Evolutionary conservation across 2,329 filamentous ascomycete species (phyloP), one percentile per base, ranked within the genome.

Genomic region (Neocatenulostroma microsporum): DNA sequence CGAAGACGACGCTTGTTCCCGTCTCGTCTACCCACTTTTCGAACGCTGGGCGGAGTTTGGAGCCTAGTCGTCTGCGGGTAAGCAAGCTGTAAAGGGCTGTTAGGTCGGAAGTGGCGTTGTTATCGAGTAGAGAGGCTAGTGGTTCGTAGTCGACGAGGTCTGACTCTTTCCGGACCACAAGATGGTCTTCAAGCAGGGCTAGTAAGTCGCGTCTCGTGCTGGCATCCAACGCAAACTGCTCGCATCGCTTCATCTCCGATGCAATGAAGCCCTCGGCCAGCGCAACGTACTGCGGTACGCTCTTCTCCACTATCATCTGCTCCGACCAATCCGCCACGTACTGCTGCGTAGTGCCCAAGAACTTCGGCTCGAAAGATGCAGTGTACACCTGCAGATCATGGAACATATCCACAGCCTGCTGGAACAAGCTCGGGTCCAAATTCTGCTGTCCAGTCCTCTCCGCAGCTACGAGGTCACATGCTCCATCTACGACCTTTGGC

Each of bases 311-410:
- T 39, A 78, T 80, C 52, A 79, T 74, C 8, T 75, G 69, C 37
- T 80, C 72, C 2, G 82, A 82, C 67, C 87, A 91, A 4, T 74
- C 67, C 17, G 65, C 55, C 46, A 91, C 80, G 52, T 82, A 95
- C 0, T 63, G 55, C 36, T 76, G 70, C 1, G 89, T 91, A 5
- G 73, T 61, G 7, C 69, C 63, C 36, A 94, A 63, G 45, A 95
- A 81, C 4, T 70, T 66, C 3, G 82, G 79, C 60, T 96, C 91
- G 49, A 98, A 94, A 11, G 75, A 69, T 42, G 72, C 80, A 0
- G 72, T 75, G 58, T 96, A 98, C 3, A 89, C 76, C 36, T 80
- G 78, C 30, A 95, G 73, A n/a, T 87, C 76, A 49, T 93, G 80
- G 43, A 96, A 73, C 75, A 95, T 86, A 40, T 78, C 74, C 34